Base-by-base conservation (phyloP, 208 protist species). In the Acanthamoeba castellanii region DNA sequence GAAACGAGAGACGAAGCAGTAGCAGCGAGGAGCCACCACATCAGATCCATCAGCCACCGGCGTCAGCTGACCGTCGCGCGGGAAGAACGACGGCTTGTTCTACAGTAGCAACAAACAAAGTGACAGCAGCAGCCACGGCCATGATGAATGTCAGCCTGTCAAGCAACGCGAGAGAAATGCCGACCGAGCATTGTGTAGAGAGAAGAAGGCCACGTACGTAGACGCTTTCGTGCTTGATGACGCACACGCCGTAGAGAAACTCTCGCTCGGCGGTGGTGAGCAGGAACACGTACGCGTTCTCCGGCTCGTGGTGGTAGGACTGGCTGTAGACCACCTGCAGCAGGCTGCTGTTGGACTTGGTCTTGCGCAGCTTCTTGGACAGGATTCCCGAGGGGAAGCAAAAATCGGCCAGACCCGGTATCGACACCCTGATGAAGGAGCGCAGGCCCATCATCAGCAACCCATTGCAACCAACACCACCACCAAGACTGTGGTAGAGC, bases 401-500 rank as follows among this genome's bases (percentile, higher is more conserved):
- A 91, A 91, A 91, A 27, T 91, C 85, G 37, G 85, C 27, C 85
- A 91, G 42, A 52, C 85, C 85, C 16, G 85, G 85, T 34, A 91
- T 91, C 55, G n/a, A 22, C n/a, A 91, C 57, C 30, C 85, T 91
- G 57, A 5, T 34, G 59, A 11, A 8, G 42, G 42, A 16, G 47
- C 3, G 22, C 18, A 50, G 16, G 11, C 3, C 47, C 13, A 50
- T 16, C 47, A 50, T 50, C 47, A 50, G 47, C 7, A 50, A 50
- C 9, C 9, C 22, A n/a, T 55, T 11, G 25, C 45, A 45, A 6
- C 5, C 1, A 7, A 1, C 18, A 84, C 14, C 14, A 9, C 3
- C 8, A 84, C 25, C 0, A 4, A 47, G 42, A 13, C 42, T 11
- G 42, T 47, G 42, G 6, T 13, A 11, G 42, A 47, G 42, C 42